Percentiles rank a stretch among this genome's conserved stretches.
These are phyloP conservation scores for Melastoma malabathricum DNA, from an alignment of 345 rosid species.

Conservation along the genomic window DNA sequence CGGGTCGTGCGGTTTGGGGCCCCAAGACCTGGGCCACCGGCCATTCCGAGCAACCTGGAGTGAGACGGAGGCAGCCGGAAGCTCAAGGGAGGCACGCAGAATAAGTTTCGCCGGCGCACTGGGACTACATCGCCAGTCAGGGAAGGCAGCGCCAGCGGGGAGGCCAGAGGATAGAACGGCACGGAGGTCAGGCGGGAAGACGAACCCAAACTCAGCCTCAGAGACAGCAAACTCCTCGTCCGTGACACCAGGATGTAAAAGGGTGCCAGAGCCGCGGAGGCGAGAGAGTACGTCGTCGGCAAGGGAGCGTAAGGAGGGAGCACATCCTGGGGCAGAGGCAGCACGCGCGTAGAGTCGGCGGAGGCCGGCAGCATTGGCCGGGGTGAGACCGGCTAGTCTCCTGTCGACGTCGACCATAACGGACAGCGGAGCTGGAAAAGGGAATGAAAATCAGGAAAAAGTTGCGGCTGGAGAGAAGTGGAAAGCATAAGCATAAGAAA, in stretches of 20 bases:
- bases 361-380: constrained; percentile 81
- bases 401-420: constrained; percentile 97
- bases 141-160: constrained; percentile 81
- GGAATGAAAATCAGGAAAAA: too few species aligned
- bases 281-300: constrained; percentile 72
- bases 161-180: constrained; percentile 81
- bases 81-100: constrained; percentile 76
- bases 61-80: constrained; percentile 81
- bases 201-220: constrained; percentile 84
- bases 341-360: constrained; percentile 96
- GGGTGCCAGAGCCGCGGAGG: constrained; percentile 53
- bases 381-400: constrained; percentile 82
- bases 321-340: constrained; percentile 35
- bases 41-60: constrained; percentile 85
- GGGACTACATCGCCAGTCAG: constrained; percentile 68
- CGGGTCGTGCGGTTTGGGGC: constrained; percentile 71
- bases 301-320: constrained; percentile 50
- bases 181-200: constrained; percentile 86
- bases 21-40: constrained; percentile 93
- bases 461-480: too few species aligned
- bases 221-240: constrained; percentile 78
- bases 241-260: constrained; percentile 65
- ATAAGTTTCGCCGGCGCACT: constrained; percentile 59
- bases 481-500: too few species aligned
- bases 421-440: neutral